Evolutionary conservation across 2,329 filamentous ascomycete species (phyloP).

Genomic region (Colletotrichum eremochloae): DNA sequence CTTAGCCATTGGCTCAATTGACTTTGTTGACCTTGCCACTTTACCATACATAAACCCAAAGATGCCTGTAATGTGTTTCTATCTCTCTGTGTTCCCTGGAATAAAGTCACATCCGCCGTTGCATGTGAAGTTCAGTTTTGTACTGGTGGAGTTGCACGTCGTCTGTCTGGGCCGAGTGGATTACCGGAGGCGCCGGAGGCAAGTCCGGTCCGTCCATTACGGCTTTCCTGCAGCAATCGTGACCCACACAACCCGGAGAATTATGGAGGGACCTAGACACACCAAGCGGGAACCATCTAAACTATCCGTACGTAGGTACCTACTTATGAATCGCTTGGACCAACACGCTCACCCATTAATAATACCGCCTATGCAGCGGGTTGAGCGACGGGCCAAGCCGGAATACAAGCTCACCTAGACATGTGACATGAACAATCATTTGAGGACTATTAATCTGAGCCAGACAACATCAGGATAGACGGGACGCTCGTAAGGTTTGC

Average conservation of each 20-base stretch:
- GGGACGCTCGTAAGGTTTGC: too few relatives aligned
- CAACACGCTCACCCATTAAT: background rate
- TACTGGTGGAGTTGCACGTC: background rate
- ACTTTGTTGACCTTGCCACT: slow-evolving; percentile 11
- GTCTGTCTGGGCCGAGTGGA: slow-evolving; percentile 1
- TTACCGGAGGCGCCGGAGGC: background rate
- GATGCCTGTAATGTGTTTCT: background rate
- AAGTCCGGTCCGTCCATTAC: background rate
- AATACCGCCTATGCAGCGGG: background rate
- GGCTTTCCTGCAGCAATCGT: slow-evolving; percentile 26
- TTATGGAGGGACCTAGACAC: too few relatives aligned
- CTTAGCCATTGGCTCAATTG: slow-evolving; percentile 22
- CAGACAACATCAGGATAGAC: too few relatives aligned
- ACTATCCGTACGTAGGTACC: too few relatives aligned
- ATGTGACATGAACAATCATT: too few relatives aligned
- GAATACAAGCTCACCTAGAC: too few relatives aligned
- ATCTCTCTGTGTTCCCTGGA: background rate
- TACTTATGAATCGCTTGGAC: background rate
- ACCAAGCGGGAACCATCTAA: background rate
- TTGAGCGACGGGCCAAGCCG: too few relatives aligned
- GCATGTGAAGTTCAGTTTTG: background rate
- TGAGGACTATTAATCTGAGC: too few relatives aligned
- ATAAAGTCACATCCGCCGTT: background rate
- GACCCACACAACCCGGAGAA: slow-evolving; percentile 27
- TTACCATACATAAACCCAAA: background rate